Evolutionary conservation across 345 rosid species (phyloP).

Genomic region (Eucalyptus decipiens): DNA sequence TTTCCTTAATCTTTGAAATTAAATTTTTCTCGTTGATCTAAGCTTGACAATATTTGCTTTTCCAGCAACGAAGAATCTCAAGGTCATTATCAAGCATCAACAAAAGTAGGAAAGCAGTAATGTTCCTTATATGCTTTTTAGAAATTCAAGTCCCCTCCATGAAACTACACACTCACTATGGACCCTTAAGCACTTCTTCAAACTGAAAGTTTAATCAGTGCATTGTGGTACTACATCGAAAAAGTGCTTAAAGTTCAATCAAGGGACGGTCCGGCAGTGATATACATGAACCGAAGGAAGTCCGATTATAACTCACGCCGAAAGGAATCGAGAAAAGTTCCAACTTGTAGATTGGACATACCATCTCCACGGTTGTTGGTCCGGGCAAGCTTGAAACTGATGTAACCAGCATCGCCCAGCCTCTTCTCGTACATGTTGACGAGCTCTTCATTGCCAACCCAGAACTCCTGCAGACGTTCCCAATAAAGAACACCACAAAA

Average conservation of each 20-base stretch:
- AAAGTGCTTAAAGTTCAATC: background rate
- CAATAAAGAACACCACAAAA: background rate
- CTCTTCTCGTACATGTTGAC: constrained; percentile 77
- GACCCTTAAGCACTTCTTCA: background rate
- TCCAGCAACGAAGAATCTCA: background rate
- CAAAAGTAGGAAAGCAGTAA: background rate
- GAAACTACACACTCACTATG: background rate
- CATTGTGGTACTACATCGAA: background rate
- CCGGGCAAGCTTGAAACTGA: constrained; percentile 64
- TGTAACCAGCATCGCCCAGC: constrained; percentile 80
- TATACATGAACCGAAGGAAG: background rate
- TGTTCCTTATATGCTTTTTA: background rate
- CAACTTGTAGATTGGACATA: background rate
- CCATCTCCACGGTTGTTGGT: constrained; percentile 98
- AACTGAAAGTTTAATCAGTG: background rate
- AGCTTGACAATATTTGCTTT: background rate
- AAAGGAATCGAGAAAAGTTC: background rate
- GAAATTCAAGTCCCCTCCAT: background rate
- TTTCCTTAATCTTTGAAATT: background rate
- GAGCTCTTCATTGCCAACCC: constrained; percentile 88
- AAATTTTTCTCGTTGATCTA: background rate
- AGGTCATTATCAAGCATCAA: background rate
- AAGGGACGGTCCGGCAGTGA: background rate
- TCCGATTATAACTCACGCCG: background rate
- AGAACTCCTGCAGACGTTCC: constrained; percentile 49